Conservation (phyloP, 129 eudicot genomes). For the Ambrosia trifida region DNA sequence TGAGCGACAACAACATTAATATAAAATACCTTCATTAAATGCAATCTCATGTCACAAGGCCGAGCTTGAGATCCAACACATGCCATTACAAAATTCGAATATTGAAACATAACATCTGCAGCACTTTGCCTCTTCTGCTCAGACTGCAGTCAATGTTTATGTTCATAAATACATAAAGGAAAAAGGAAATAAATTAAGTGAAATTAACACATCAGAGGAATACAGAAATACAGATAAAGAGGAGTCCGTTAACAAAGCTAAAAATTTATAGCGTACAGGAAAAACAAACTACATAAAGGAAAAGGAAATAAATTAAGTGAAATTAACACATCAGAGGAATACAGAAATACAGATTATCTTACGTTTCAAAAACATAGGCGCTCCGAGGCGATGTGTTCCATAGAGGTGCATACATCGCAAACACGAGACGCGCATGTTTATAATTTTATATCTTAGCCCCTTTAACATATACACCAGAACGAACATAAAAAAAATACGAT, state of each 20-base stretch:
- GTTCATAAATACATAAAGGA: neutral
- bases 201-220: neutral
- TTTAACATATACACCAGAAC: neutral
- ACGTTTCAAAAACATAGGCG: neutral
- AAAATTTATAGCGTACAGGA: conserved; percentile 5
- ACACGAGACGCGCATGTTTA: neutral
- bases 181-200: too few relatives aligned
- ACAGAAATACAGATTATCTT: neutral
- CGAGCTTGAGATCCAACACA: conserved; percentile 86
- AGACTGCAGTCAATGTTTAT: conserved; percentile 41
- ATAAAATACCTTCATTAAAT: conserved; percentile 82
- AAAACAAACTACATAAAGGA: neutral
- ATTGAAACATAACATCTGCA: conserved; percentile 75
- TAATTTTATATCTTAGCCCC: neutral
- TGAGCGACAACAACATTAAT: conserved; percentile 9
- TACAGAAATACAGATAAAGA: neutral
- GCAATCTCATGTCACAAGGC: conserved; percentile 93
- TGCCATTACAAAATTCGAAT: conserved; percentile 79
- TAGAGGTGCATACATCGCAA: too few relatives aligned
- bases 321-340: neutral
- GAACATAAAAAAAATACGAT: neutral
- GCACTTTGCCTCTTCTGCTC: conserved; percentile 97
- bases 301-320: neutral
- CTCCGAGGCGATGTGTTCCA: too few relatives aligned
- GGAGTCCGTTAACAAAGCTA: neutral